Base-by-base conservation (phyloP, 129 eudicot species). In the Sambucus nigra region DNA sequence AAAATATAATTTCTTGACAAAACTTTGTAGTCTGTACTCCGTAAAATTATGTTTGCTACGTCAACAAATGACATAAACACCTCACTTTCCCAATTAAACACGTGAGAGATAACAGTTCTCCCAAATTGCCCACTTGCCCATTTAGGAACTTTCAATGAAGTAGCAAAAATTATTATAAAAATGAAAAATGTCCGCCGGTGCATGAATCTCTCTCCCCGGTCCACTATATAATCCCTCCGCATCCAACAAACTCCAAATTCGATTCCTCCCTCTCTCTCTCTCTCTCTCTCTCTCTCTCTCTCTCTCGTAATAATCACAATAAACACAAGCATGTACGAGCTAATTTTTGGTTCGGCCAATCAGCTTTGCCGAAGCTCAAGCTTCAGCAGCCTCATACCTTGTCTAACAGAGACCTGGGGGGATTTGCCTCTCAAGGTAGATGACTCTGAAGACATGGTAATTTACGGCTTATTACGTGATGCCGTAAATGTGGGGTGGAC, bases 401-500 rank as follows among this genome's bases (percentile, higher is more conserved):
- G 95, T 45, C 75, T 85, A 33, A 65, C 86, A 11, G 95, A 85
- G 3, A 72, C 71, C 2, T 85, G 95, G 95, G 95, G 95, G 31
- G 95, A 78, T 22, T 77, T 85, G 70, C 95, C 95, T 16, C 64
- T 85, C 20, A 80, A 77, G 41, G 89, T 77, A 0, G 95, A 85
- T 20, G 95, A 85, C 54, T 74, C 89, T 0, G 95, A 85, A 33
- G 95, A 85, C 50, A 85, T 85, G 95, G 81, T 85, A 0, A 77
- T 85, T 44, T 85, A 80, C 39, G 79, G 82, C 28, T 66, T 85
- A 16, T 41, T 85, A 21, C 83, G 74, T 41, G 95, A 85, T 58
- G 95, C 95, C 52, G 82, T 80, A 66, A 80, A 51, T 11, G 83
- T 60, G 29, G 95, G 95, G 18, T 85, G 95, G 95, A 77, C 89